phyloP scores from a whole-genome alignment of 2,329 filamentous ascomycete genomes.

The Cladosporium sp. region DNA sequence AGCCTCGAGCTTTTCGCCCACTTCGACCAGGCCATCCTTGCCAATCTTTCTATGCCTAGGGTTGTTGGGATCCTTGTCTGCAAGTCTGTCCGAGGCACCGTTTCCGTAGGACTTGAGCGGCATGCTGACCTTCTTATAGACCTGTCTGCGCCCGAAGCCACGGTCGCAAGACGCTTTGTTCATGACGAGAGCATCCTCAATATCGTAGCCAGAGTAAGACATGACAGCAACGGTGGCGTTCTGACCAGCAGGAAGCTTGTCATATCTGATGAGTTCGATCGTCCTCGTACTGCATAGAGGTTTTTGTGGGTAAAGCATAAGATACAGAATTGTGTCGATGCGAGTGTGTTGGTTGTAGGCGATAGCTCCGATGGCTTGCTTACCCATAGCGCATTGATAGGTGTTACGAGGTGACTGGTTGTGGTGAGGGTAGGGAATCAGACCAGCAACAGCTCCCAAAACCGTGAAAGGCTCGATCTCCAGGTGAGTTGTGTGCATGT shows the following conservation, averaged over 20 bases:
- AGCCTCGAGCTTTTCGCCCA: constrained; percentile 71
- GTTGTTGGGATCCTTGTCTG: constrained; percentile 51
- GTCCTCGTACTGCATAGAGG: constrained; percentile 97
- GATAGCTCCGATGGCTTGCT: constrained; percentile 97
- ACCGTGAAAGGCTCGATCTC: constrained; percentile 99
- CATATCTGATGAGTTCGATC: constrained; percentile 93
- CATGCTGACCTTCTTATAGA: constrained; percentile 91
- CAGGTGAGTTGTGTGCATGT: constrained; percentile 79
- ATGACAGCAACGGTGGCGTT: constrained; percentile 98
- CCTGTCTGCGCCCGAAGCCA: constrained; percentile 93
- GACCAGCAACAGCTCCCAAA: constrained; percentile 86
- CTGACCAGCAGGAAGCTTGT: constrained; percentile 93
- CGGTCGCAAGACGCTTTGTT: constrained; percentile 95
- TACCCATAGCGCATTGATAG: constrained; percentile 99
- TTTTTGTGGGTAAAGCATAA: constrained; percentile 95
- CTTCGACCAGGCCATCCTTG: constrained; percentile 80
- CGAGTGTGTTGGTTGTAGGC: constrained; percentile 97
- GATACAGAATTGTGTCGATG: constrained; percentile 92
- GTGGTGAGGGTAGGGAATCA: constrained; percentile 97
- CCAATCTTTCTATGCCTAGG: constrained; percentile 66
- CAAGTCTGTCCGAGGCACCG: constrained; percentile 60
- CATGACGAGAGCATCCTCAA: constrained; percentile 92
- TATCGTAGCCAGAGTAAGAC: constrained; percentile 99
- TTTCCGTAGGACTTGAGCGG: constrained; percentile 88
- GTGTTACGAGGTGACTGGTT: constrained; percentile 98